Conservation (phyloP, 768 basidiomycete genomes). For the Rhodotorula graminis region DNA sequence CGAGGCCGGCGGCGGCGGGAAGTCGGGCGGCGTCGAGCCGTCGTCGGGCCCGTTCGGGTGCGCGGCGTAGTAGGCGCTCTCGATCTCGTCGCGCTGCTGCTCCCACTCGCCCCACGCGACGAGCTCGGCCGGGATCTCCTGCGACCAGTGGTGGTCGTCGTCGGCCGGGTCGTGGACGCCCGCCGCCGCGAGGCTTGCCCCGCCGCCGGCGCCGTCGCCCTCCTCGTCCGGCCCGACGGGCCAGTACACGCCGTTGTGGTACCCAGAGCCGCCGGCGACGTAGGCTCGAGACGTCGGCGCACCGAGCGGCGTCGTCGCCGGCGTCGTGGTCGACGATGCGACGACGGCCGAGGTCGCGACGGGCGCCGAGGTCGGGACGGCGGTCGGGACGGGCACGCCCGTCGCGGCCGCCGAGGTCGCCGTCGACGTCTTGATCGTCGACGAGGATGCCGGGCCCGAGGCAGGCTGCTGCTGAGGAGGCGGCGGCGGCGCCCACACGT, state of each 20-base stretch:
- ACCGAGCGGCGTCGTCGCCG: not conserved
- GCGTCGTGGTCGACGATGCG: not conserved
- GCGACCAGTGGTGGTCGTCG: slow-evolving; percentile 61
- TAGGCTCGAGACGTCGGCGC: not conserved
- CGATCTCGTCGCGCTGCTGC: slow-evolving; percentile 53
- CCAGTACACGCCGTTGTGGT: not conserved
- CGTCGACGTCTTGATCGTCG: not conserved
- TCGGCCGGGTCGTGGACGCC: too few species aligned
- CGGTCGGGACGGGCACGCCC: slow-evolving; percentile 2
- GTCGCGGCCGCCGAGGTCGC: not conserved
- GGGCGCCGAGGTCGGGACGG: not conserved
- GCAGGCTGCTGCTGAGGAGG: too few species aligned
- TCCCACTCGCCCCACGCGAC: slow-evolving; percentile 79
- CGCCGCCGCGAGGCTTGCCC: not conserved
- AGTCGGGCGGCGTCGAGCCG: slow-evolving; percentile 17
- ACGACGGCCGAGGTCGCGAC: not conserved
- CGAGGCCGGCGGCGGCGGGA: slow-evolving; percentile 21
- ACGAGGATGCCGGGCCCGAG: not conserved
- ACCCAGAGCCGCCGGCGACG: not conserved
- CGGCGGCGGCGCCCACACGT: not conserved
- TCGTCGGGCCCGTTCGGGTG: slow-evolving; percentile 14
- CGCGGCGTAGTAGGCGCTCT: slow-evolving; percentile 16
- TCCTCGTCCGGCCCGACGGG: slow-evolving; percentile 1
- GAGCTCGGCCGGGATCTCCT: slow-evolving; percentile 69
- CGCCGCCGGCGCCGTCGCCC: not conserved